Evolutionary conservation across 1,284 basidiomycete species (phyloP).

Genomic region (Moniliella sp.): DNA sequence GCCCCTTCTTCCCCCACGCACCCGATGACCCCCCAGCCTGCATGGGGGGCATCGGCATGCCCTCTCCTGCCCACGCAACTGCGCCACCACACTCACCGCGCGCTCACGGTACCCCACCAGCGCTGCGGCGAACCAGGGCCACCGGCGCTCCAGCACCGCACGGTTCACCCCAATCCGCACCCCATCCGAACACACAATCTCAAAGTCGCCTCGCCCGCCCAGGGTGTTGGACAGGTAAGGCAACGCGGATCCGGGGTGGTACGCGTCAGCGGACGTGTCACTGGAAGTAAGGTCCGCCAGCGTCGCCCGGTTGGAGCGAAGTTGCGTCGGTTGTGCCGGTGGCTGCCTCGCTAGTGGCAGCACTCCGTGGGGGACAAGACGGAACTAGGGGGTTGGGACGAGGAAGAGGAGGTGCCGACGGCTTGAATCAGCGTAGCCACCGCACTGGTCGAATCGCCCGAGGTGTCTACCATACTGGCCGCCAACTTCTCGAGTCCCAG

Average conservation of each 20-base stretch:
- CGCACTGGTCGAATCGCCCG: too few relatives aligned
- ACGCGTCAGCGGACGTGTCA: too few relatives aligned
- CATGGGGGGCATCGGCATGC: background rate
- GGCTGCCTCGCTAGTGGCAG: too few relatives aligned
- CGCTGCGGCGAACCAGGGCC: slow-evolving; percentile 76
- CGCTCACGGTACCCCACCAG: slow-evolving; percentile 15
- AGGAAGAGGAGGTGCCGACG: too few relatives aligned
- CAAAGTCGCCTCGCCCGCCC: slow-evolving; percentile 46
- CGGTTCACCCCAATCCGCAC: slow-evolving; percentile 59
- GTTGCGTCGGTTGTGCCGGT: too few relatives aligned
- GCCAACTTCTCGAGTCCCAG: slow-evolving; percentile 18
- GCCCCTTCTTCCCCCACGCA: background rate
- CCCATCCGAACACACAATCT: slow-evolving; percentile 72
- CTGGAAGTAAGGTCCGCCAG: too few relatives aligned
- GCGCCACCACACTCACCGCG: slow-evolving; percentile 1
- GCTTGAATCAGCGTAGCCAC: too few relatives aligned
- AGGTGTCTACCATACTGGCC: slow-evolving; percentile 4
- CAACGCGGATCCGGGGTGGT: too few relatives aligned
- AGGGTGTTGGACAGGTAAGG: slow-evolving; percentile 2
- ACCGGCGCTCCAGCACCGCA: slow-evolving; percentile 57
- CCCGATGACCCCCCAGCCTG: background rate
- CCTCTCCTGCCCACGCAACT: background rate
- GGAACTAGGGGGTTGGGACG: too few relatives aligned
- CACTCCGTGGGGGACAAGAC: too few relatives aligned
- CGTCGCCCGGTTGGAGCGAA: too few relatives aligned